Evolutionary conservation across 768 basidiomycete genomes (phyloP).

Genomic region (Boletus huronensis): DNA sequence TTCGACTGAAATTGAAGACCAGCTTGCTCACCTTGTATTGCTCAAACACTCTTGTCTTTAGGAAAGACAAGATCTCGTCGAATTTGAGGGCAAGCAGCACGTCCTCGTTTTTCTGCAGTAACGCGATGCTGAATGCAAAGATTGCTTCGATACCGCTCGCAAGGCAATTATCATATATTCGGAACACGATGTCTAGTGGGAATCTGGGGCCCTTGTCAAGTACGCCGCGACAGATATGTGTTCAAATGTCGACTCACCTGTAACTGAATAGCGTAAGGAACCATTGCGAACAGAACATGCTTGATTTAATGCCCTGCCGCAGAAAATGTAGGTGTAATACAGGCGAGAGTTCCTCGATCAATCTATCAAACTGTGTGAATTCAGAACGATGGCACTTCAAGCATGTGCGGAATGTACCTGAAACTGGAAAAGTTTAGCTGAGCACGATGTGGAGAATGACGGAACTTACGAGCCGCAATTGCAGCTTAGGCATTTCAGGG

Average conservation of each 20-base stretch:
- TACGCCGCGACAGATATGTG: background rate
- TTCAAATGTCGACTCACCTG: conserved; percentile 46
- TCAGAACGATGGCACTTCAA: conserved; percentile 15
- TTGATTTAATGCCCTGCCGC: conserved; percentile 92
- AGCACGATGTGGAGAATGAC: background rate
- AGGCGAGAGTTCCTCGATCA: conserved; percentile 89
- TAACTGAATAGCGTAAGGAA: conserved; percentile 97
- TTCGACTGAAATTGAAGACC: background rate
- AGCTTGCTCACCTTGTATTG: conserved; percentile 56
- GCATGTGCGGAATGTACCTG: conserved; percentile 43
- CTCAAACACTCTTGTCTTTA: conserved; percentile 82
- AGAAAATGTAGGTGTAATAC: conserved; percentile 91
- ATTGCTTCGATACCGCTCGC: conserved; percentile 97
- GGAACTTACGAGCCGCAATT: conserved; percentile 74
- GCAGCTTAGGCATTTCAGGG: conserved; percentile 99
- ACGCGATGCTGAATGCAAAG: conserved; percentile 87
- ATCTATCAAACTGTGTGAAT: conserved; percentile 75
- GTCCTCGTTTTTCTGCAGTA: conserved; percentile 87
- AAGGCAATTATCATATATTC: conserved; percentile 94
- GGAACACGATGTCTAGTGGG: conserved; percentile 89
- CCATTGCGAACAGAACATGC: conserved; percentile 99
- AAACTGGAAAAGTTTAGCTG: conserved; percentile 41
- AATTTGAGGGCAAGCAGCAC: conserved; percentile 77
- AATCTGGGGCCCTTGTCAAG: conserved; percentile 52
- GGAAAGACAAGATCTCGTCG: conserved; percentile 81